Base-by-base conservation (phyloP, 2,329 filamentous ascomycete species). In the Pezicula neosporulosa region DNA sequence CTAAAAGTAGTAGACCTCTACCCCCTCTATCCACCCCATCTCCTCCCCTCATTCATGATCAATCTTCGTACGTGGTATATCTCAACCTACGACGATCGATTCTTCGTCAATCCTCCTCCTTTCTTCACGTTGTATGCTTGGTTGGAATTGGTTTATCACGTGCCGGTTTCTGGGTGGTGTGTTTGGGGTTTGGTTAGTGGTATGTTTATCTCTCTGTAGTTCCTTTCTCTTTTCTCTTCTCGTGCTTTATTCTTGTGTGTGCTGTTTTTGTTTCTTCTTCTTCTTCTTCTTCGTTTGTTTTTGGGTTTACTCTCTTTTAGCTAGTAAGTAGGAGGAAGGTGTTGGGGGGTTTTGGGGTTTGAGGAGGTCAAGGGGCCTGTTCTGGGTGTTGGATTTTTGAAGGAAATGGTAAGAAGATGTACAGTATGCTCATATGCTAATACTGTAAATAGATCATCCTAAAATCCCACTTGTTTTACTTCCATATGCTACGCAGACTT, bases 61-160 rank as follows among this genome's bases (percentile, higher is more conserved):
- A 54, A 65, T 0, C 54, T 87, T 2, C 78, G 80, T 52, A 61
- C 68, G 3, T 86, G 71, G 67, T 86, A 87, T 66, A 72, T 85
- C 53, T 63, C 69, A 2, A 85, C 75, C 1, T 86, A 85, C 64
- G 72, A 75, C 13, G 85, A 88, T 62, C 79, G 77, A 48, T 85
- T 86, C 72, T 86, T 87, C 69, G 72, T 75, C 33, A 62, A 70
- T 3, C 74, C 81, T 2, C 83, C 83, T 37, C 65, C 72, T 4
- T 88, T 81, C 77, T 87, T 87, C 63, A 69, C 68, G 10, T 57
- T 72, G 13, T 83, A 81, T 61, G 73, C 77, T 24, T 77, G 74
- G 63, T 76, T 86, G 62, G 85, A 88, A 63, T 62, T 80, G 2
- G 51, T 81, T 16, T 83, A 81, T 61, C 84, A 87, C 64, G 65